Evolutionary conservation across 2,329 filamentous ascomycete species (phyloP).

Genomic region (Trichoderma sp.): DNA sequence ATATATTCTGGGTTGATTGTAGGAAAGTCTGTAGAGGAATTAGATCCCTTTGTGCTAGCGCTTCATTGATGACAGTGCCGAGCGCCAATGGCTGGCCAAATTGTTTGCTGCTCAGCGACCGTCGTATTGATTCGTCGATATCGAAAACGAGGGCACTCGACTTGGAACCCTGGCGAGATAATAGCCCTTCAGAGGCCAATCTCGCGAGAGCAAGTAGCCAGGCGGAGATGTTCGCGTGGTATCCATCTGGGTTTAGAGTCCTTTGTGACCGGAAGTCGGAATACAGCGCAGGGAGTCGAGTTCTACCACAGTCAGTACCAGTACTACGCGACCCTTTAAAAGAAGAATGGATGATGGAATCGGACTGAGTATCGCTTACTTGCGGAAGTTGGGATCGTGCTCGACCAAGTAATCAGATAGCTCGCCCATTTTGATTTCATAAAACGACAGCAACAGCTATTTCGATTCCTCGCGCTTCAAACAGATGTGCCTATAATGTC

Average conservation of each 20-base stretch:
- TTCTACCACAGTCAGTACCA: constrained; percentile 46
- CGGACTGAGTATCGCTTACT: constrained; percentile 40
- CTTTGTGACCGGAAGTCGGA: constrained; percentile 79
- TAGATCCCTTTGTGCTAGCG: constrained; percentile 67
- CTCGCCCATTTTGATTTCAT: constrained; percentile 55
- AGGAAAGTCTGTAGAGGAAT: constrained; percentile 72
- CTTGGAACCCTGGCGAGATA: constrained; percentile 44
- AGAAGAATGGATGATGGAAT: background rate
- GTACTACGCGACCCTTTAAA: background rate
- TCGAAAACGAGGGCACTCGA: constrained; percentile 55
- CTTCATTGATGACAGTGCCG: constrained; percentile 75
- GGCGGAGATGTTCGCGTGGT: constrained; percentile 73
- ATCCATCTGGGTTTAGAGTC: constrained; percentile 81
- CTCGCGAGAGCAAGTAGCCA: constrained; percentile 76
- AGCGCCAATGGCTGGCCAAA: constrained; percentile 81
- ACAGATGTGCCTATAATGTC: background rate
- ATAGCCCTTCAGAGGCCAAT: constrained; percentile 64
- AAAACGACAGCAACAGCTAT: background rate
- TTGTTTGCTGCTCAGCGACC: constrained; percentile 72
- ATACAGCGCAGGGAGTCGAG: constrained; percentile 81
- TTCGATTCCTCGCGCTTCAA: background rate
- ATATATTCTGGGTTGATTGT: constrained; percentile 66
- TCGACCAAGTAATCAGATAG: constrained; percentile 67
- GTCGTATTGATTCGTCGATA: constrained; percentile 64
- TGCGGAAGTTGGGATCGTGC: constrained; percentile 63